phyloP scores from a whole-genome alignment of 2,329 filamentous ascomycete genomes.

The Neurospora crassa region DNA sequence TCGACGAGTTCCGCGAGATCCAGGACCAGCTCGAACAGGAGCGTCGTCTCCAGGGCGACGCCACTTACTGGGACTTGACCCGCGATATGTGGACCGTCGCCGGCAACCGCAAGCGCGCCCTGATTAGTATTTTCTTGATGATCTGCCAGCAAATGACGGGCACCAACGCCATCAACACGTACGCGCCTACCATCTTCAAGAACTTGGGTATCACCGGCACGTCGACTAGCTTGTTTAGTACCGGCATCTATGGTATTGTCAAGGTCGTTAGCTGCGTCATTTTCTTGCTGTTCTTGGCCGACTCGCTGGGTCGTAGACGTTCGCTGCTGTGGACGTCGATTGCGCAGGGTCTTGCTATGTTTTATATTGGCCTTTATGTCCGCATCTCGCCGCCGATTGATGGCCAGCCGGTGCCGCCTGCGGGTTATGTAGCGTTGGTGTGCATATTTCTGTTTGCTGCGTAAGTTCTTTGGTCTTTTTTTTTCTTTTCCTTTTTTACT shows the following conservation, averaged over 20 bases:
- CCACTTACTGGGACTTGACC: slow-evolving; percentile 45
- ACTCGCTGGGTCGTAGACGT: slow-evolving; percentile 49
- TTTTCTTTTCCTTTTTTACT: neutral
- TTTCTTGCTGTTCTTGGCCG: slow-evolving; percentile 52
- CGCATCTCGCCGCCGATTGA: slow-evolving; percentile 43
- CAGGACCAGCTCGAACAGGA: slow-evolving; percentile 53
- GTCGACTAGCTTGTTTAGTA: slow-evolving; percentile 46
- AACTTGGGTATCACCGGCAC: slow-evolving; percentile 33
- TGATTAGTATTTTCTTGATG: slow-evolving; percentile 45
- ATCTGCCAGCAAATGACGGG: slow-evolving; percentile 63
- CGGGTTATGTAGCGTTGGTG: slow-evolving; percentile 53
- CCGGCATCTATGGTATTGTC: slow-evolving; percentile 53
- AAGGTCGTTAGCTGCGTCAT: slow-evolving; percentile 48
- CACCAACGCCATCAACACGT: slow-evolving; percentile 25
- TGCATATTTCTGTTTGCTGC: slow-evolving; percentile 55
- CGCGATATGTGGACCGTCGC: slow-evolving; percentile 53
- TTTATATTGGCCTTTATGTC: slow-evolving; percentile 58
- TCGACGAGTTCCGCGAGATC: slow-evolving; percentile 52
- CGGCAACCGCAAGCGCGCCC: slow-evolving; percentile 28
- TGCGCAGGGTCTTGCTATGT: slow-evolving; percentile 51
- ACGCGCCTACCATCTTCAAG: slow-evolving; percentile 25
- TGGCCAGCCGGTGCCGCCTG: slow-evolving; percentile 41
- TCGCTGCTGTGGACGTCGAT: slow-evolving; percentile 51
- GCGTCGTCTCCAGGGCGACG: slow-evolving; percentile 43
- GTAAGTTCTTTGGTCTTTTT: slow-evolving; percentile 11